Evolutionary conservation across 768 basidiomycete genomes (phyloP), one percentile per base, ranked within the genome.

Genomic region (Pholiota molesta): DNA sequence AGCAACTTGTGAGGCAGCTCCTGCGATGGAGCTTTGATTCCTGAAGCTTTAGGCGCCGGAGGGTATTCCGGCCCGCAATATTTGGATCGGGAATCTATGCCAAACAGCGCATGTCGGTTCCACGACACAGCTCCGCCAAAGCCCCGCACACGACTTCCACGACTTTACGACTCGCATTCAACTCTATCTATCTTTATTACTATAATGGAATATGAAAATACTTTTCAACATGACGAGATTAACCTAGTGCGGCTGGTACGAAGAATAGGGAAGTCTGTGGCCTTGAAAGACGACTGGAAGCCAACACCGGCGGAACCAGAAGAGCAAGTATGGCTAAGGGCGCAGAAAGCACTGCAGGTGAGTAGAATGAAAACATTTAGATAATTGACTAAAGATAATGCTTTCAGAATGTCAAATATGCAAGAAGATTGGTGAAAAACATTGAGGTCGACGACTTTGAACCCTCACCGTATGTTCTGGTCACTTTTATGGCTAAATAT

Each of bases 191-290:
- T 44, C 42, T 19, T 44, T 44, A 44, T 44, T 19, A 44, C 19
- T 10, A 21, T 49, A 42, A 62, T 62, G 61, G 44, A 55, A 17
- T 56, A 56, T 23, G 40, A 53, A 49, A 61, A 57, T 17, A 55
- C 68, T 21, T 55, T 62, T 29, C 63, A 62, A 26, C 90, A 90
- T 61, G 88, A 92, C 75, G 82, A 84, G 65, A 83, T 92, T 13
- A 92, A 92, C 72, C 77, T 92, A 9, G 74, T 75, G 10, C 81
- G 88, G 53, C 79, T 92, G 7, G 72, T 92, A 5, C 78, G 81
- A 47, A 72, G 86, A 59, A 80, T 93, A 0, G 88, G 92, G 60
- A 84, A 82, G 66, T 78, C 81, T 10, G 73, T 83, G 0, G 74
- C 64, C 60, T 78, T 56, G 75, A 79, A 79, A 45, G 71, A 68